These are phyloP conservation scores for Mallotus japonicus DNA, from an alignment of 441 rosid species.

Conservation along the genomic window DNA sequence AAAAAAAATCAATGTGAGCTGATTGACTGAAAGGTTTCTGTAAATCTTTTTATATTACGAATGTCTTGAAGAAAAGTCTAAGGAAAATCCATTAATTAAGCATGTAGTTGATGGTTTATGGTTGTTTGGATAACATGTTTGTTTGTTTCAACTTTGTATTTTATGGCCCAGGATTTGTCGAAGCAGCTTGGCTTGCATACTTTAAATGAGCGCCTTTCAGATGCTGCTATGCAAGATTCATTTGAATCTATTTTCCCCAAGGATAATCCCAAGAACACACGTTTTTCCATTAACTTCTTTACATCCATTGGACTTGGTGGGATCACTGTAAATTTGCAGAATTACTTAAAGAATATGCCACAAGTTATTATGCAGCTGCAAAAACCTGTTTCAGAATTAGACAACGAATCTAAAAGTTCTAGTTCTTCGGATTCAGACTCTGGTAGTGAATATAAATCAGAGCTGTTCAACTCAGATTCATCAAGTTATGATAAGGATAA, in stretches of 20 bases:
- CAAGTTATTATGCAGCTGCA: constrained; percentile 90
- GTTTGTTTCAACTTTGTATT: not conserved
- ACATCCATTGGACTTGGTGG: constrained; percentile 96
- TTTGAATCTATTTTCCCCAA: constrained; percentile 80
- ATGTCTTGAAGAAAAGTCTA: no score
- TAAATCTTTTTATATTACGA: no score
- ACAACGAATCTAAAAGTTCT: constrained; percentile 24
- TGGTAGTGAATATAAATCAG: constrained; percentile 1
- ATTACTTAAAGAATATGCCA: constrained; percentile 92
- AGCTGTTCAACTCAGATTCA: constrained; percentile 27
- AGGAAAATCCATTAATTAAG: no score
- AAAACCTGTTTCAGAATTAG: constrained; percentile 40
- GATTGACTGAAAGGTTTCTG: no score
- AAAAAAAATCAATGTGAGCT: no score
- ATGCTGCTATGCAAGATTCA: constrained; percentile 65
- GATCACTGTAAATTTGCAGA: constrained; percentile 75
- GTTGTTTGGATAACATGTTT: no score
- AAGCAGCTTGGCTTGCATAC: not conserved
- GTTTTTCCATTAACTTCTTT: constrained; percentile 87
- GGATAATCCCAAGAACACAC: constrained; percentile 86
- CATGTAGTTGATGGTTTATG: no score
- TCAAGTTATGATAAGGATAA: constrained; percentile 45
- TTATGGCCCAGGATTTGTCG: not conserved
- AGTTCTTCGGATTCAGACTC: constrained; percentile 43
- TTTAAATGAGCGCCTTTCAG: constrained; percentile 71